A percentile compares a stretch with the other conserved stretches of the same genome.
phyloP scores from a whole-genome alignment of 805 yeast genomes.

The Suhomyces kilbournensis region DNA sequence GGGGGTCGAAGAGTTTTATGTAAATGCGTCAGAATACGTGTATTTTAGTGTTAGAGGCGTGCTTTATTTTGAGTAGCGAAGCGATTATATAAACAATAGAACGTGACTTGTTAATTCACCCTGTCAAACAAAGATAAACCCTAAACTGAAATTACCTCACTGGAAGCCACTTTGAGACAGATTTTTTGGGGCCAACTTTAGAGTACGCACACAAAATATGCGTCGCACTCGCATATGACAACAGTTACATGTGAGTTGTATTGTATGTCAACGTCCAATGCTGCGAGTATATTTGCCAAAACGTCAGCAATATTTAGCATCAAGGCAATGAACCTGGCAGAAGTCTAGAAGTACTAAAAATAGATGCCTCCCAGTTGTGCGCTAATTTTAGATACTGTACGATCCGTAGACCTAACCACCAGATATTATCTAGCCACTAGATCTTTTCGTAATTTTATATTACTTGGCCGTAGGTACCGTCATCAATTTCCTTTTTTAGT shows the following conservation, averaged over 20 bases:
- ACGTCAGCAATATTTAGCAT: not conserved
- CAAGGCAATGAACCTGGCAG: not conserved
- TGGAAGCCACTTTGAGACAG: not conserved
- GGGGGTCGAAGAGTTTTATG: not conserved
- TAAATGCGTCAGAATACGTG: not conserved
- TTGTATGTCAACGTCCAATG: not conserved
- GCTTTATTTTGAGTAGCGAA: not conserved
- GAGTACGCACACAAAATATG: not conserved
- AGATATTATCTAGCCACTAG: not conserved
- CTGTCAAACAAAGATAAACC: not conserved
- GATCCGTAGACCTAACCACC: too few relatives aligned
- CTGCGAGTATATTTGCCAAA: not conserved
- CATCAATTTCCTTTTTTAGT: conserved; percentile 18
- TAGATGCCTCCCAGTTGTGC: not conserved
- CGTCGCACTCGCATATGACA: not conserved
- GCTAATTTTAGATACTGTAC: not conserved
- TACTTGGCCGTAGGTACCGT: conserved; percentile 20
- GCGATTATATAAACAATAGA: not conserved
- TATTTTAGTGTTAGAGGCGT: not conserved
- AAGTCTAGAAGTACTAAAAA: not conserved
- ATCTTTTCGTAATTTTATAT: not conserved
- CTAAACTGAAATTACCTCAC: not conserved
- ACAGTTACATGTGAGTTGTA: not conserved
- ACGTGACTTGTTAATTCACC: not conserved
- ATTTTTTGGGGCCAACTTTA: not conserved